Percentiles rank a stretch among this genome's conserved stretches.
Evolutionary conservation across 164 flowering plant species (phyloP).

Genomic region (Nymphaea colorata): DNA sequence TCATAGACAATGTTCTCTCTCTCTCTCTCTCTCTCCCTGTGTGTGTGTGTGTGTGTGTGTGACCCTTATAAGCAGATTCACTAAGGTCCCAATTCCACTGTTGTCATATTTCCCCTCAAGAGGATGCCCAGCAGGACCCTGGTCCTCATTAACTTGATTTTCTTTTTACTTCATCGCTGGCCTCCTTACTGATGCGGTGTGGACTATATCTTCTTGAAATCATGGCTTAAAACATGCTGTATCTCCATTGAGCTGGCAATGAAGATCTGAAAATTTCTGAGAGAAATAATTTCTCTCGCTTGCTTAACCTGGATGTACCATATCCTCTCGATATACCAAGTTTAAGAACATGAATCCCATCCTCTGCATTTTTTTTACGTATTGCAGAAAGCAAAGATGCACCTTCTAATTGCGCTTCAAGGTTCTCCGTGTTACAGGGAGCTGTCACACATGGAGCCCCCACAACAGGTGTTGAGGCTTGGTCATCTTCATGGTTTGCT

Average conservation of each 20-base stretch:
- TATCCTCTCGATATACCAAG: slow-evolving; percentile 24
- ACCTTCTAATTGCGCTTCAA: slow-evolving; percentile 13
- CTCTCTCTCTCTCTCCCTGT: too few species aligned
- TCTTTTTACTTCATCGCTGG: too few species aligned
- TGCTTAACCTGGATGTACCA: slow-evolving; percentile 20
- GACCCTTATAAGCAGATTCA: too few species aligned
- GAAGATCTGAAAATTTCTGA: slow-evolving; percentile 31
- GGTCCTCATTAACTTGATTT: too few species aligned
- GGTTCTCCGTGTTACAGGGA: slow-evolving; percentile 7
- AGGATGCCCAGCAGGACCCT: too few species aligned
- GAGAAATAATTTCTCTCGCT: slow-evolving; percentile 25
- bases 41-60: too few species aligned
- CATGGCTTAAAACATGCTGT: slow-evolving; percentile 1
- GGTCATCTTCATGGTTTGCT: slow-evolving; percentile 3
- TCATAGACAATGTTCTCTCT: too few species aligned
- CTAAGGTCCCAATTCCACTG: too few species aligned
- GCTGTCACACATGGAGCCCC: background rate
- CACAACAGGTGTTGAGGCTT: background rate
- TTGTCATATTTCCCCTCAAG: too few species aligned
- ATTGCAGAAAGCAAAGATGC: slow-evolving; percentile 23
- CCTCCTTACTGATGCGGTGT: too few species aligned
- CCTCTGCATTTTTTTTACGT: slow-evolving; percentile 39
- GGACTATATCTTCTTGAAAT: too few species aligned
- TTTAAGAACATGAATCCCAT: slow-evolving; percentile 41
- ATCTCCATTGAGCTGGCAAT: slow-evolving; percentile 20